Base-by-base conservation (phyloP, 345 rosid genomes). In the Gossypium stocksii region DNA sequence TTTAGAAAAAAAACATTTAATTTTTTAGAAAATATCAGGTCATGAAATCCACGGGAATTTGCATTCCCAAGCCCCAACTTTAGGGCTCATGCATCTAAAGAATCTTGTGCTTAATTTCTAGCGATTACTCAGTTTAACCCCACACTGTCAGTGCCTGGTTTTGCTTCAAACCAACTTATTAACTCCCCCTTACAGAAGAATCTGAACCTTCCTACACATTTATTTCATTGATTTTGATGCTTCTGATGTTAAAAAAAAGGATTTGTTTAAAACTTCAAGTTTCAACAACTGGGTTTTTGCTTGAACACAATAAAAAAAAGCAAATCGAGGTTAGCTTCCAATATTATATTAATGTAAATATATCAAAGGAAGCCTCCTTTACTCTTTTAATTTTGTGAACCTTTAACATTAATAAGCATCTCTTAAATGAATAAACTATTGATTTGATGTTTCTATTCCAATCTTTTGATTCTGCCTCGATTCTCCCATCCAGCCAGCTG, bases 271-370 rank as follows among this genome's bases (percentile, higher is more conserved):
- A 63, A 34, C 84, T 79, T 78, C 86, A 85, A 86, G 91, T 87
- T 91, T 90, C 85, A 82, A 87, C 85, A 78, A 80, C 86, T 87
- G 80, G 87, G 89, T 86, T 75, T 86, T 75, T 86, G 80, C 80
- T 76, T 74, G 51, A 62, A 43, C 17, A 25, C 29, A 73, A 43
- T 68, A 57, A 54, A 80, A 69, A 58, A 82, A 41, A 70, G 75
- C 67, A 77, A 77, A 76, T 80, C 79, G 80, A 82, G 84, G 80
- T 51, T 43, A 9, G n/a, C 2, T 10, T n/a, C 9, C 76, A 76
- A 69, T 87, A 77, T 79, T 84, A 75, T 83, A 82, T 79, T 34
- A 34, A 34, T 34, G 41, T 34, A 34, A 34, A 34, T 34, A 34
- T 34, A 80, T 78, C 48, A 70, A 72, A 85, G 78, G 94, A 87